Evolutionary conservation across 148 eudicot species (phyloP).

Genomic region (Rhododendron molle): DNA sequence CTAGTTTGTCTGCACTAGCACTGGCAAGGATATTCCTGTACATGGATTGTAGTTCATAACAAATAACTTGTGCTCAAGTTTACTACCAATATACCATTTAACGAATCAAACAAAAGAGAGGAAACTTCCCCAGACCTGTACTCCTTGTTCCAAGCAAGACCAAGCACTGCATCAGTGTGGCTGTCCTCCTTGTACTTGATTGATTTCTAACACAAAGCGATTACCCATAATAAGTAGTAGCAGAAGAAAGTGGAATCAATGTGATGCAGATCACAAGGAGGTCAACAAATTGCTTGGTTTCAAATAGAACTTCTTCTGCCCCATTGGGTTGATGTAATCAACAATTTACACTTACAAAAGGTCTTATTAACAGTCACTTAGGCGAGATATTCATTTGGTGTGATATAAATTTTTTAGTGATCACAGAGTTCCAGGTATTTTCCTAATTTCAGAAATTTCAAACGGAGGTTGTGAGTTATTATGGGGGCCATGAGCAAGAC

Average conservation of each 20-base stretch:
- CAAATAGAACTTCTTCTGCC: background rate
- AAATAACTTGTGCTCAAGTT: background rate
- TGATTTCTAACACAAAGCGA: conserved; percentile 44
- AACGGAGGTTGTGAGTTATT: background rate
- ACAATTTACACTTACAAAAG: background rate
- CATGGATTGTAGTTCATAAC: conserved; percentile 1
- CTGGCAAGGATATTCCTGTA: conserved; percentile 90
- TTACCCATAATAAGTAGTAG: background rate
- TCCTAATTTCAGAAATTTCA: background rate
- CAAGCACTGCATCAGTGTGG: conserved; percentile 88
- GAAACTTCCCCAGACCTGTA: conserved; percentile 46
- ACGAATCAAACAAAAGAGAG: background rate
- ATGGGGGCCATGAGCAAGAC: background rate
- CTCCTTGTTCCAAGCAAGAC: conserved; percentile 95
- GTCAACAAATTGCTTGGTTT: background rate
- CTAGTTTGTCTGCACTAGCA: conserved; percentile 88
- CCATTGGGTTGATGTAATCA: background rate
- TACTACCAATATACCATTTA: background rate
- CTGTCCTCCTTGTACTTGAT: conserved; percentile 76
- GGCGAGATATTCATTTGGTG: background rate
- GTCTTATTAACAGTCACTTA: background rate
- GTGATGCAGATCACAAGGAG: background rate
- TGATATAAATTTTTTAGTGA: background rate
- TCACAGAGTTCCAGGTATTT: background rate
- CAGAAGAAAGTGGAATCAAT: background rate